These are phyloP conservation scores for Haematococcus lacustris DNA, from an alignment of 139 green algal species.

Conservation along the genomic window DNA sequence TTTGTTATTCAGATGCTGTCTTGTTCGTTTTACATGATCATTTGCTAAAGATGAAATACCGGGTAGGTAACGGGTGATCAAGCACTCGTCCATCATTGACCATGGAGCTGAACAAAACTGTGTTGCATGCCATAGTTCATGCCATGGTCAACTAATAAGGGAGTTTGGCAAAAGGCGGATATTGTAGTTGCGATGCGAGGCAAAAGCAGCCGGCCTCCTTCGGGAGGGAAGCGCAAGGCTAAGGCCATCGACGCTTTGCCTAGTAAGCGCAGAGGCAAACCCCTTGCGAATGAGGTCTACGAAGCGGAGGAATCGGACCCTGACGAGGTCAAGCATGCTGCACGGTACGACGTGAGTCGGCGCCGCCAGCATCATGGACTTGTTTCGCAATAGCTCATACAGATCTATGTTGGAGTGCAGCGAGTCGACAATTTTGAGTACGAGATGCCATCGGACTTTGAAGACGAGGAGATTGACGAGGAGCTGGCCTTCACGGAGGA, in stretches of 20 bases:
- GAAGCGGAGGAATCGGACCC: constrained; percentile 52
- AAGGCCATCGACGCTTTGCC: background rate
- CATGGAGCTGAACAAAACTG: too few species aligned
- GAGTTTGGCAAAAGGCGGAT: too few species aligned
- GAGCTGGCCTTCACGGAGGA: constrained; percentile 83
- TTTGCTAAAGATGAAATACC: too few species aligned
- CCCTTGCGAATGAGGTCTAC: constrained; percentile 33
- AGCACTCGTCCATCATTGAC: too few species aligned
- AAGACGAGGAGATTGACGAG: constrained; percentile 96
- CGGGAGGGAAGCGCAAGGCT: constrained; percentile 1
- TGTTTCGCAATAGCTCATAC: background rate
- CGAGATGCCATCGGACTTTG: constrained; percentile 78
- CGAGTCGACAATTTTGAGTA: constrained; percentile 85
- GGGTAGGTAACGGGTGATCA: too few species aligned
- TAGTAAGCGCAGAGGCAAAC: background rate
- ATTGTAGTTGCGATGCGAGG: too few species aligned
- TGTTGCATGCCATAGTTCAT: too few species aligned
- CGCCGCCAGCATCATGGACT: background rate
- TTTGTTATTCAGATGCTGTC: too few species aligned
- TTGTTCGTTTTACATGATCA: too few species aligned
- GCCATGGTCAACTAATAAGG: too few species aligned
- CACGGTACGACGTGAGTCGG: constrained; percentile 47
- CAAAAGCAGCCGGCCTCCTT: too few species aligned
- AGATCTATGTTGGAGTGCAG: constrained; percentile 32
- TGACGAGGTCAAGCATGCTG: constrained; percentile 44